Base-by-base conservation (phyloP, 345 rosid genomes). In the Populus alba region DNA sequence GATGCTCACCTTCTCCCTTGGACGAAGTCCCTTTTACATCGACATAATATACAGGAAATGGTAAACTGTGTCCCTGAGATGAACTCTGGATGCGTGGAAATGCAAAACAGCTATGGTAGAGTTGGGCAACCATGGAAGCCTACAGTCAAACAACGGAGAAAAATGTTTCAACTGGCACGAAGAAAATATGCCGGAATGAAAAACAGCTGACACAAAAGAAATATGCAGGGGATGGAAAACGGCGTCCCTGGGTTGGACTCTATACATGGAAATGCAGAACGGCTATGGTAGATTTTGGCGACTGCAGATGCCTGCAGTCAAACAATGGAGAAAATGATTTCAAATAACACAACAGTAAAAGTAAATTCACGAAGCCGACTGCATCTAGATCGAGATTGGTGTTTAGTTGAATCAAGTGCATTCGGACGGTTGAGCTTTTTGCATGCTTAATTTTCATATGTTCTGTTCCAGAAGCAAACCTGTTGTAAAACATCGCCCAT, bases 11-110 rank as follows among this genome's bases (percentile, higher is more conserved):
- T 93, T 80, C 31, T 81, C 75, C 39, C 11, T 37, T 53, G 45
- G 53, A 83, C 88, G 33, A 87, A 85, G 75, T 66, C 70, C 10
- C 83, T 87, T 76, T 81, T 89, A 69, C 23, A 23, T 65, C 76
- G 41, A n/a, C 68, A 72, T 16, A 15, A 38, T 61, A 20, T 57
- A 6, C 22, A 15, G 38, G 69, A n/a, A 59, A 81, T 55, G 77
- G 82, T 75, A 79, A 79, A 69, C 1, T 67, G 23, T 61, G 57
- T 77, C 39, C 82, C 83, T 18, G 85, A 47, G 86, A 66, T 88
- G 75, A 77, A 67, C 33, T 67, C 41, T 15, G 41, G 51, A 71
- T 65, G 70, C 51, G 38, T 39, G 53, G 33, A 57, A 20, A 8
- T 51, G 47, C 74, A 47, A 67, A 43, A 37, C 29, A 12, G 63